These are phyloP conservation scores for Sedum album DNA, from an alignment of 164 flowering plant genomes.

Conservation along the genomic window DNA sequence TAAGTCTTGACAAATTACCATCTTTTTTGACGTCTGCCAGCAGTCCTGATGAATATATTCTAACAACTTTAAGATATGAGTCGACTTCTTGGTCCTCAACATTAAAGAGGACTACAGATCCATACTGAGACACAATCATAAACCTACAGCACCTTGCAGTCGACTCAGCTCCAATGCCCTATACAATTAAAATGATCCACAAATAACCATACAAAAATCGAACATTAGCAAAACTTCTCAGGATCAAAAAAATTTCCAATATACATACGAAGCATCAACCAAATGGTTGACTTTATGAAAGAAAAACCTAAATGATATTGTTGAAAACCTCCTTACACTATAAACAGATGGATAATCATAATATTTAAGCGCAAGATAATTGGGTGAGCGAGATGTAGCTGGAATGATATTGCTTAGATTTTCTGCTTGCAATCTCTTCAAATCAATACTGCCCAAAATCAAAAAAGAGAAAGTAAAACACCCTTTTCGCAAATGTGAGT, in stretches of 20 bases:
- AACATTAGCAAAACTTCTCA: background rate
- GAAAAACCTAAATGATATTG: background rate
- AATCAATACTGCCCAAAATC: slow-evolving; percentile 77
- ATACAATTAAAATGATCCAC: background rate
- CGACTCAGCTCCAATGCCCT: slow-evolving; percentile 31
- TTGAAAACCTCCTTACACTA: slow-evolving; percentile 32
- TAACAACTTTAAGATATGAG: slow-evolving; percentile 45
- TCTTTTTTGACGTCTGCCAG: slow-evolving; percentile 77
- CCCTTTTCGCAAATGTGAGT: no score
- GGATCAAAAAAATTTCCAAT: background rate
- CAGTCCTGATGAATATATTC: slow-evolving; percentile 71
- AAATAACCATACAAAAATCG: background rate
- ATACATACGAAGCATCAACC: background rate
- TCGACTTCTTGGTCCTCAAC: slow-evolving; percentile 73
- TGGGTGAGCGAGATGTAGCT: slow-evolving; percentile 57
- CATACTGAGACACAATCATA: slow-evolving; percentile 88
- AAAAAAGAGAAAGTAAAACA: slow-evolving; percentile 33
- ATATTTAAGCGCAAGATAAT: slow-evolving; percentile 57
- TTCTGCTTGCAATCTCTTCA: slow-evolving; percentile 74
- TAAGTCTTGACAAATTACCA: slow-evolving; percentile 32
- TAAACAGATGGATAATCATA: slow-evolving; percentile 28
- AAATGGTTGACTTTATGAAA: background rate
- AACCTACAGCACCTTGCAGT: slow-evolving; percentile 32
- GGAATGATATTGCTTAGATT: slow-evolving; percentile 42
- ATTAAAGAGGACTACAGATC: slow-evolving; percentile 75